Evolutionary conservation across 371 early-diverging fungal genomes (phyloP).

Genomic region (Nematocida major): DNA sequence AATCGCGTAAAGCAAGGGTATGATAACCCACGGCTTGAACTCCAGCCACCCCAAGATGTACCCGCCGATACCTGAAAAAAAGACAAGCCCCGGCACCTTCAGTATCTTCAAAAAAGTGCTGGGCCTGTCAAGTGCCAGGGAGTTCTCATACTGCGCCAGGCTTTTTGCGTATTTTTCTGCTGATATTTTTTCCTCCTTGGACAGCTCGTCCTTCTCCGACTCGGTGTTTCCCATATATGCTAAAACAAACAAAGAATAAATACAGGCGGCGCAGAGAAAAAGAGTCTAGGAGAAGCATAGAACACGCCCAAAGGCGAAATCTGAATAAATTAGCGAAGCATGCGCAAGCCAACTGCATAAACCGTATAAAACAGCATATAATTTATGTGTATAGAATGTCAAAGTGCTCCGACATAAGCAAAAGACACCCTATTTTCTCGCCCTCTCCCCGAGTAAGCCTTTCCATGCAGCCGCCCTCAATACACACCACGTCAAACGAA

Average conservation of each 20-base stretch:
- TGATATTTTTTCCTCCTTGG: slow-evolving; percentile 38
- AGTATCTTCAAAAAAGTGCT: slow-evolving; percentile 52
- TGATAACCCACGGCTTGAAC: slow-evolving; percentile 52
- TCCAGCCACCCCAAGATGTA: slow-evolving; percentile 61
- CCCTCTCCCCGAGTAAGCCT: not conserved
- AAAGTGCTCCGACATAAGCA: slow-evolving; percentile 38
- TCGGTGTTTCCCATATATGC: not conserved
- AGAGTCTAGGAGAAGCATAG: no score
- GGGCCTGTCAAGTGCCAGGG: slow-evolving; percentile 59
- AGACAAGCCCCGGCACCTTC: slow-evolving; percentile 60
- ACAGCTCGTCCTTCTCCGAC: slow-evolving; percentile 35
- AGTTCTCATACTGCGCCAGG: slow-evolving; percentile 47
- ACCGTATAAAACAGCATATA: not conserved
- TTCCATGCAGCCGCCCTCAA: not conserved
- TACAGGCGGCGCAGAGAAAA: no score
- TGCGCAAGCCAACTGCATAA: no score
- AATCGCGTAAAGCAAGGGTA: slow-evolving; percentile 59
- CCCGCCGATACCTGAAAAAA: slow-evolving; percentile 46
- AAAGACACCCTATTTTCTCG: slow-evolving; percentile 29
- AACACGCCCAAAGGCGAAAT: no score
- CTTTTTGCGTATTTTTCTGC: slow-evolving; percentile 49
- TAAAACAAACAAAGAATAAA: slow-evolving; percentile 9
- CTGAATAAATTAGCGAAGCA: no score
- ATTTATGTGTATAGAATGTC: slow-evolving; percentile 29
- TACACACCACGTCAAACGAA: slow-evolving; percentile 28